phyloP scores from a whole-genome alignment of 2,329 filamentous ascomycete species.

The Ilyonectria destructans region DNA sequence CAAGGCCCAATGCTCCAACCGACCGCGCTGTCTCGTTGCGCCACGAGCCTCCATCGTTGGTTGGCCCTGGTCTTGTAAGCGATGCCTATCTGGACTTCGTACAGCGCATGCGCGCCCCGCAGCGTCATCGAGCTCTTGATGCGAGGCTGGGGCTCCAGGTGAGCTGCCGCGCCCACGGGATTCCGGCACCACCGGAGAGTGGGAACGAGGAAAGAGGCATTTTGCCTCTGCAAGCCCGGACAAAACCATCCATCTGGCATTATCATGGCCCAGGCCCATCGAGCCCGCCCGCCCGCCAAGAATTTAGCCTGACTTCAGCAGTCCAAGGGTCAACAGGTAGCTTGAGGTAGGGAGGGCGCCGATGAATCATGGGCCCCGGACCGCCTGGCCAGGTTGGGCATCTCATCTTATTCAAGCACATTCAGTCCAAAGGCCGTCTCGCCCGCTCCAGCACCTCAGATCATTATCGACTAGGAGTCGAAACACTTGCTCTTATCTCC shows the following conservation, averaged over 20 bases:
- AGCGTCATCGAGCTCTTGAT: slow-evolving; percentile 6
- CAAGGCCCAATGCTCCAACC: slow-evolving; percentile 11
- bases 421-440: slow-evolving; percentile 22
- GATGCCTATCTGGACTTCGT: slow-evolving; percentile 15
- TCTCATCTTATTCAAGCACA: slow-evolving; percentile 22
- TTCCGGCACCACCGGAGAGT: slow-evolving; percentile 26
- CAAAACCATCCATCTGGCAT: slow-evolving; percentile 1
- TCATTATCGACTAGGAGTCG: slow-evolving; percentile 21
- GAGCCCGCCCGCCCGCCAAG: slow-evolving; percentile 20
- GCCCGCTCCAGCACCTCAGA: slow-evolving; percentile 21
- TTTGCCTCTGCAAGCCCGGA: slow-evolving; percentile 24
- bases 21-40: slow-evolving; percentile 26
- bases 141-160: slow-evolving; percentile 21
- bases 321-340: slow-evolving; percentile 19
- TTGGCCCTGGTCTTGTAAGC: slow-evolving; percentile 22
- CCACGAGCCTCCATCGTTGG: slow-evolving; percentile 10
- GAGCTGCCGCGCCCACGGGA: slow-evolving; percentile 14
- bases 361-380: slow-evolving; percentile 18
- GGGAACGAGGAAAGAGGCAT: slow-evolving; percentile 14
- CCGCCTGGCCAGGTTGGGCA: slow-evolving; percentile 24
- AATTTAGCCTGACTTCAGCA: slow-evolving; percentile 27
- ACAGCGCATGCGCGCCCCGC: slow-evolving; percentile 13
- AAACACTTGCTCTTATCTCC: slow-evolving; percentile 26
- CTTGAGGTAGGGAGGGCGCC: background rate
- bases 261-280: slow-evolving; percentile 19